phyloP scores from a whole-genome alignment of 352 stramenopile genomes.

The Globisporangium camurandrum region DNA sequence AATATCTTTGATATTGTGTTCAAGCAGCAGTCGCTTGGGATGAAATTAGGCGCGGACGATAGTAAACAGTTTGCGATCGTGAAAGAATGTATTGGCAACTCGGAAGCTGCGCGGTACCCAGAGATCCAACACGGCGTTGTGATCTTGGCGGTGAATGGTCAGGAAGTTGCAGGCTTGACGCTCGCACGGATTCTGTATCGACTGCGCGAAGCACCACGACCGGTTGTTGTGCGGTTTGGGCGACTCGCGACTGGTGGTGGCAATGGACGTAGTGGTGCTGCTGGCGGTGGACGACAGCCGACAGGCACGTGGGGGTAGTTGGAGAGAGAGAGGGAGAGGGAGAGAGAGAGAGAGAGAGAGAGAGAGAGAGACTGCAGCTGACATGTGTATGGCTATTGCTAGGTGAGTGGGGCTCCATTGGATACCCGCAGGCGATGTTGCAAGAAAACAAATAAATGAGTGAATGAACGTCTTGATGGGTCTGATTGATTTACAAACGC shows the following conservation, averaged over 20 bases:
- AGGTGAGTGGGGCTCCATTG: too few species aligned
- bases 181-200: conserved; percentile 71
- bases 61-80: conserved; percentile 68
- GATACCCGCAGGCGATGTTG: too few species aligned
- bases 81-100: conserved; percentile 75
- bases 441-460: too few species aligned
- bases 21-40: conserved; percentile 77
- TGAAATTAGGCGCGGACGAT: conserved; percentile 73
- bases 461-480: too few species aligned
- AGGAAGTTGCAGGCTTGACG: conserved; percentile 61
- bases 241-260: conserved; percentile 43
- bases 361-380: not conserved
- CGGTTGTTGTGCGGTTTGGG: conserved; percentile 77
- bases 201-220: conserved; percentile 66
- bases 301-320: conserved; percentile 32
- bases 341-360: not conserved
- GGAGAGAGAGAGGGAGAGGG: not conserved
- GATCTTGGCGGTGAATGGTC: conserved; percentile 74
- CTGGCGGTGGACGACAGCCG: too few species aligned
- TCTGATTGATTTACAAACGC: too few species aligned
- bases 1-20: conserved; percentile 84
- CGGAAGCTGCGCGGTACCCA: conserved; percentile 60
- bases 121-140: conserved; percentile 80
- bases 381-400: too few species aligned
- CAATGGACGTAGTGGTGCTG: too few species aligned